Evolutionary conservation across 139 green algal species (phyloP), one percentile per base, ranked within the genome.

Genomic region (Spirogloea muscicola): DNA sequence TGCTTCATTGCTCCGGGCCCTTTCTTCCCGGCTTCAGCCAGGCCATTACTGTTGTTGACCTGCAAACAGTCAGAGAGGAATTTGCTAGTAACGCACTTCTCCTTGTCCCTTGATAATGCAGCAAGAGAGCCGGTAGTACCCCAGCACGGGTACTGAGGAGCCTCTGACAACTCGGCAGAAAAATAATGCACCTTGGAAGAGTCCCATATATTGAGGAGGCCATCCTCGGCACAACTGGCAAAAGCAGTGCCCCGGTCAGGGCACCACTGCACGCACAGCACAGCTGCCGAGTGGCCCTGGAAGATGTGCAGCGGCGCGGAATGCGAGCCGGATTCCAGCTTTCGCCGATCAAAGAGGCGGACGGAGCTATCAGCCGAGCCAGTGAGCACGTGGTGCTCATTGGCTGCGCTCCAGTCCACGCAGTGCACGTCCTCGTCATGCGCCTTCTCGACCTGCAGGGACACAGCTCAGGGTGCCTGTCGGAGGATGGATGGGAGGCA

Each of bases 181-280:
- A n/a, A n/a, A n/a, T n/a, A n/a, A n/a, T n/a, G 5, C 18, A 77
- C 13, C 25, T 79, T 18, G 25, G 58, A 51, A 16, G 42, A 27
- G 70, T 80, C 72, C 44, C 37, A 79, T 9, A 80, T 33, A 9
- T 77, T 78, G 29, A 80, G n/a, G 16, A 71, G 41, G n/a, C 64
- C 64, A 29, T 80, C 72, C 37, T 71, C 72, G 13, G 33, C 62
- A 16, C 63, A 46, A 27, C 72, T 80, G 3, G 5, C 72, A 65
- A 80, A 74, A 5, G 69, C 65, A 5, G 33, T 39, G 39, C 27
- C 10, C 4, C n/a, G 21, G 21, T 78, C 25, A 4, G 65, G 65
- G 33, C 44, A 77, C 72, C 72, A 80, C 72, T 80, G 70, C 16
- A 80, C 72, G n/a, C 39, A 77, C n/a, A 71, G 37, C 25, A 80